Percentiles rank a stretch among this genome's conserved stretches.
Evolutionary conservation across 164 flowering plant species (phyloP).

Genomic region (Annona cherimola): DNA sequence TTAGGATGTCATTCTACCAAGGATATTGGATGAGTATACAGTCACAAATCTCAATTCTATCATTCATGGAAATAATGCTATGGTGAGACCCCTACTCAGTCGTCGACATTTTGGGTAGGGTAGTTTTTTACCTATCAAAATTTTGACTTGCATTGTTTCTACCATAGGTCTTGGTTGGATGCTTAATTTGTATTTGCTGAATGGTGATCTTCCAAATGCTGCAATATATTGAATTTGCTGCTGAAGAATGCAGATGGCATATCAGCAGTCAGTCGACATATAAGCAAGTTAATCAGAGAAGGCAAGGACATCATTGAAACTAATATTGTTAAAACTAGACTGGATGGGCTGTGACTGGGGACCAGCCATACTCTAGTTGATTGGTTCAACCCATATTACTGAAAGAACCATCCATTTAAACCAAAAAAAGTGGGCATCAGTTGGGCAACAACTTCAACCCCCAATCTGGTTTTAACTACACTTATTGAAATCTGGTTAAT

Average conservation of each 20-base stretch:
- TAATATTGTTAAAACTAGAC: no score
- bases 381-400: no score
- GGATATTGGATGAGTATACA: constrained; percentile 77
- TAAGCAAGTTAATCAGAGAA: constrained; percentile 45
- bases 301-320: constrained; percentile 29
- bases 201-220: constrained; percentile 59
- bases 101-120: neutral
- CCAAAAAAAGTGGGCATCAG: no score
- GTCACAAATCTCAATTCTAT: constrained; percentile 77
- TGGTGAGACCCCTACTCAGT: constrained; percentile 42
- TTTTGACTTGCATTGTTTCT: constrained; percentile 8
- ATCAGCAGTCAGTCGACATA: constrained; percentile 43
- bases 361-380: no score
- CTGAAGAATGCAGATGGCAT: constrained; percentile 43
- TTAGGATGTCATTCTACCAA: constrained; percentile 88
- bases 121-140: constrained; percentile 20
- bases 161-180: constrained; percentile 60
- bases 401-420: no score
- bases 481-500: no score
- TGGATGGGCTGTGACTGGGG: neutral
- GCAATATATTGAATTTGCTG: constrained; percentile 36
- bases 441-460: no score
- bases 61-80: constrained; percentile 73
- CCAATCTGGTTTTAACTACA: no score
- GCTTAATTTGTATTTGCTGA: constrained; percentile 63